Evolutionary conservation across 1,139 yeast species (phyloP), one percentile per base, ranked within the genome.

Genomic region (Eremothecium sinecaudum): DNA sequence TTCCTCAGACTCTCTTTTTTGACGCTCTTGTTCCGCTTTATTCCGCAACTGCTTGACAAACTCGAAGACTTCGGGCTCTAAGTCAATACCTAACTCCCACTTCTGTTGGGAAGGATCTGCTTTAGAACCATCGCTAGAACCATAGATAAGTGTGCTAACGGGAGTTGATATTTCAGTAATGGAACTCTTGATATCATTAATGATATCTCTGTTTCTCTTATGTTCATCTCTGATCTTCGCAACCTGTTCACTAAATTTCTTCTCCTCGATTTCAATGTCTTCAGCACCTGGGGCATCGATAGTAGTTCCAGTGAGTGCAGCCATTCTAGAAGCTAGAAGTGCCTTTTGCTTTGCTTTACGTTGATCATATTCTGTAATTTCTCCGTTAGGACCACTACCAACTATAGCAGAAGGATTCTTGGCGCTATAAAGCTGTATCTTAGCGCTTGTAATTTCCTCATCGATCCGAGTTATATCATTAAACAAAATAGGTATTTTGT

Each of bases 41-140:
- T 31, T 35, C 25, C 69, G 67, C 50, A 83, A 63, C 24, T 69
- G 68, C 33, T 62, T 63, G 41, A 90, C 75, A 44, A 90, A 76
- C 15, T 66, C 66, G 39, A 69, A 69, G 24, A 86, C 92, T 32
- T 73, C 69, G 16, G 74, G 71, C 48, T 73, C 77, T 15, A 86
- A 75, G 17, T 92, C 94, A 39, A 77, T 64, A 10, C 95, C 97
- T 34, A 75, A 71, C 45, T 83, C 95, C 92, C 93, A 90, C 50
- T 80, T 79, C 6, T 27, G 21, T 10, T 27, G 10, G 9, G 3
- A n/a, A 15, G 30, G 30, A 17, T 73, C 67, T 21, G 73, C 64
- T 40, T 72, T 74, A 28, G 66, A 66, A 13, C 40, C 37, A 20
- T 37, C 36, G 39, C 55, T 25, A 44, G 68, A 34, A 40, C 64